phyloP scores from a whole-genome alignment of 768 basidiomycete genomes.

The Piloderma croceum region DNA sequence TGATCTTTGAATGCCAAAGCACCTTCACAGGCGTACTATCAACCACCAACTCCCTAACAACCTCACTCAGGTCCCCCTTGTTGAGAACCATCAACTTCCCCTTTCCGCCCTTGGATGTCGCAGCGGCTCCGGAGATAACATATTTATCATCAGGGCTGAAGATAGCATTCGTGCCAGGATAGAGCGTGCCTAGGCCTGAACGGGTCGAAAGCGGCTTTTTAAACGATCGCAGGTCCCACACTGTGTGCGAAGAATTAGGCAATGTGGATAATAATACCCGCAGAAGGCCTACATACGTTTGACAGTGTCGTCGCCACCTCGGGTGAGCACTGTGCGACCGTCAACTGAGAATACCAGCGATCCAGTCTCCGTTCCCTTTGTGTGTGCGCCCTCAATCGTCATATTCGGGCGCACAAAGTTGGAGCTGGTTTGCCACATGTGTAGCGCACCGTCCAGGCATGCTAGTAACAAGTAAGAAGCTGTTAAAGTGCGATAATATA shows the following conservation, averaged over 20 bases:
- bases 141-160: slow-evolving; percentile 94
- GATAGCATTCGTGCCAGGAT: slow-evolving; percentile 88
- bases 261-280: not conserved
- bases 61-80: slow-evolving; percentile 63
- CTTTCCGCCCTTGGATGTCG: slow-evolving; percentile 56
- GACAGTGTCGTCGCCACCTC: slow-evolving; percentile 93
- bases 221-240: slow-evolving; percentile 92
- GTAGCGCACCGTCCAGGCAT: slow-evolving; percentile 86
- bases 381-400: slow-evolving; percentile 82
- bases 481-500: slow-evolving; percentile 1
- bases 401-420: slow-evolving; percentile 92
- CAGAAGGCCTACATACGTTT: slow-evolving; percentile 55
- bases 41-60: slow-evolving; percentile 61
- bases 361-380: slow-evolving; percentile 80
- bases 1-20: slow-evolving; percentile 94
- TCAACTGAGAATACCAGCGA: slow-evolving; percentile 88
- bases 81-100: slow-evolving; percentile 73
- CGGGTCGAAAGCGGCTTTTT: slow-evolving; percentile 80
- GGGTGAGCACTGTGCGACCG: slow-evolving; percentile 74
- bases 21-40: slow-evolving; percentile 85
- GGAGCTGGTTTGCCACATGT: slow-evolving; percentile 87
- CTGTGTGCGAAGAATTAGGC: slow-evolving; percentile 33
- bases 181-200: slow-evolving; percentile 63
- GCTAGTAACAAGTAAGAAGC: slow-evolving; percentile 44
- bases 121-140: slow-evolving; percentile 78